These are phyloP conservation scores for Hemileia vastatrix DNA, from an alignment of 1,284 basidiomycete species.

Conservation along the genomic window DNA sequence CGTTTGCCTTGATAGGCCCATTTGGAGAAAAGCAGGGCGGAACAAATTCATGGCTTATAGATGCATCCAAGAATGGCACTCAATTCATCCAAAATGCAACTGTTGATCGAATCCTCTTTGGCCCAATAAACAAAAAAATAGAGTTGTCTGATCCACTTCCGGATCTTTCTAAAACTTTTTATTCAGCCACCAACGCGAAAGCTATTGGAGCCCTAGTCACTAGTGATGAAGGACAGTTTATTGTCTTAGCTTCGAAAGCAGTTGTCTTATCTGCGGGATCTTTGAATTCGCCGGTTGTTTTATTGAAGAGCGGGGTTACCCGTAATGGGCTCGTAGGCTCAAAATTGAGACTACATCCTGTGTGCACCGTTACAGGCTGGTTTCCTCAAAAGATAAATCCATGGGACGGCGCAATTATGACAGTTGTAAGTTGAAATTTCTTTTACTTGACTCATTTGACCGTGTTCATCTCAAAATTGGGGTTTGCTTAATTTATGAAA, in stretches of 20 bases:
- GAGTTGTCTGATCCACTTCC: not conserved
- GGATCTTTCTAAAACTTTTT: too few species aligned
- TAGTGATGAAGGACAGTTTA: conserved; percentile 30
- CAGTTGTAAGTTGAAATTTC: conserved; percentile 43
- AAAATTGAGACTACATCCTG: conserved; percentile 48
- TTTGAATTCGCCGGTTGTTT: conserved; percentile 47
- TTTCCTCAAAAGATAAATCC: conserved; percentile 47
- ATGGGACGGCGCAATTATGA: conserved; percentile 49
- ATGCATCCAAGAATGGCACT: conserved; percentile 44
- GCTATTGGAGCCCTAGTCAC: conserved; percentile 34
- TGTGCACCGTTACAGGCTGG: conserved; percentile 46
- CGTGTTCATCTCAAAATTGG: not conserved
- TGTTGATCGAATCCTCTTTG: conserved; percentile 46
- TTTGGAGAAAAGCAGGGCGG: conserved; percentile 45
- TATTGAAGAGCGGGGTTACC: conserved; percentile 46
- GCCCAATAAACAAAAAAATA: conserved; percentile 5
- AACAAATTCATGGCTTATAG: conserved; percentile 43
- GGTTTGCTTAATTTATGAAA: not conserved
- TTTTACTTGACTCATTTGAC: not conserved
- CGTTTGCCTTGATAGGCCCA: not conserved
- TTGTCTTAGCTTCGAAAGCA: conserved; percentile 42
- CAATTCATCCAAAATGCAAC: conserved; percentile 41
- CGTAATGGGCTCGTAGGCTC: conserved; percentile 48
- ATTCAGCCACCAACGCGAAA: conserved; percentile 7
- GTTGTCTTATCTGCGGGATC: conserved; percentile 47